These are phyloP conservation scores for Lolium multiflorum DNA, from an alignment of 176 grass and related monocot genomes.

Conservation along the genomic window DNA sequence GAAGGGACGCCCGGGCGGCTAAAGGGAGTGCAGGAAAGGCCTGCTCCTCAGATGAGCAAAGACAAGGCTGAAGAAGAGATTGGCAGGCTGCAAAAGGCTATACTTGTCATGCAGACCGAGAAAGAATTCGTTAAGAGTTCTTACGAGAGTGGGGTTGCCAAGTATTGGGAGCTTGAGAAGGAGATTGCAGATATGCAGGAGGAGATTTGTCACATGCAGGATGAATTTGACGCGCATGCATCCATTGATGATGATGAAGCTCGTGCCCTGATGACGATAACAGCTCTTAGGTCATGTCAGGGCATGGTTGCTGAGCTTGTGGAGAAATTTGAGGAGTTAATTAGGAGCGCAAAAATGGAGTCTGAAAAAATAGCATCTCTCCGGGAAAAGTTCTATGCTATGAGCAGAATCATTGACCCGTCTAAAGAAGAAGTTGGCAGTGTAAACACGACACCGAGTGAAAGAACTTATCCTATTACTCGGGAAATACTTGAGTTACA, in stretches of 20 bases:
- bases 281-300: conserved; percentile 76
- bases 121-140: conserved; percentile 84
- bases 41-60: conserved; percentile 39
- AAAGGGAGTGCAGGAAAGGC: not conserved
- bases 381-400: conserved; percentile 51
- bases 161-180: conserved; percentile 79
- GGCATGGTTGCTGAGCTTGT: conserved; percentile 61
- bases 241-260: conserved; percentile 73
- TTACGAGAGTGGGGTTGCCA: conserved; percentile 67
- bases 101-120: conserved; percentile 81
- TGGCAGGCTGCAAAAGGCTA: conserved; percentile 69
- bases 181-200: conserved; percentile 70
- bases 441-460: not conserved
- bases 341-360: conserved; percentile 53
- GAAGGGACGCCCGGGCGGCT: conserved; percentile 31
- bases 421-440: conserved; percentile 16
- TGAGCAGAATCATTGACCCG: conserved; percentile 37
- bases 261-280: conserved; percentile 69
- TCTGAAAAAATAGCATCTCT: conserved; percentile 52
- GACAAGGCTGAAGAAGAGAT: conserved; percentile 63
- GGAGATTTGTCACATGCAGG: conserved; percentile 65
- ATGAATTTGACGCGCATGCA: conserved; percentile 58
- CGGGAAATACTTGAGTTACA: conserved; percentile 57
- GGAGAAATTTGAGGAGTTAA: conserved; percentile 50
- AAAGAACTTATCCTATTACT: conserved; percentile 37